Conservation (phyloP, 495 filamentous ascomycete species). For the Talaromyces liani region DNA sequence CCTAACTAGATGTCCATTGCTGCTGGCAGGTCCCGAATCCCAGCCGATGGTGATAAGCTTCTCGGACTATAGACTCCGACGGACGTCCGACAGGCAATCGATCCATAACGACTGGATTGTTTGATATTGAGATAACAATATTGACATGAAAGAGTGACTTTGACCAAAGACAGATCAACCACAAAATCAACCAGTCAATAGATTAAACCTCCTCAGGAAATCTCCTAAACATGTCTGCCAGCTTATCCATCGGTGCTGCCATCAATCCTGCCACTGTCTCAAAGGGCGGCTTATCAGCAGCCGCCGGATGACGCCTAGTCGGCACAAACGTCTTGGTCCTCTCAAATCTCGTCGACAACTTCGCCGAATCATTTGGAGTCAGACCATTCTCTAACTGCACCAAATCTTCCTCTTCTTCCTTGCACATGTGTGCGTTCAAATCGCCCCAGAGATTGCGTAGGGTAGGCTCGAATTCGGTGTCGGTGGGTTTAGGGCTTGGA, state of each 20-base stretch:
- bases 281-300: slow-evolving; percentile 15
- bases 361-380: slow-evolving; percentile 25
- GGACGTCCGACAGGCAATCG: neutral
- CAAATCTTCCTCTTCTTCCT: slow-evolving; percentile 51
- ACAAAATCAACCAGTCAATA: neutral
- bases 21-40: too few species aligned
- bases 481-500: slow-evolving; percentile 44
- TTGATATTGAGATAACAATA: too few species aligned
- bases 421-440: slow-evolving; percentile 46
- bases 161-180: too few species aligned
- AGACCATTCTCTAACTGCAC: slow-evolving; percentile 43
- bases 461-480: slow-evolving; percentile 40
- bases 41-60: too few species aligned
- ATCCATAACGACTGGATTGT: too few species aligned
- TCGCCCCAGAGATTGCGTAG: slow-evolving; percentile 41
- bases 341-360: slow-evolving; percentile 42
- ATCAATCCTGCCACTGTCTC: slow-evolving; percentile 13
- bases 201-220: slow-evolving; percentile 10
- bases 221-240: slow-evolving; percentile 11
- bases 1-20: too few species aligned
- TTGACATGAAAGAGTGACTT: too few species aligned
- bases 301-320: slow-evolving; percentile 44
- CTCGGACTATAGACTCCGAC: neutral
- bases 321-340: slow-evolving; percentile 54
- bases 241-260: slow-evolving; percentile 12